A percentile compares a stretch with the other conserved stretches of the same genome.
These are phyloP conservation scores for Stellera chamaejasme DNA, from an alignment of 345 rosid species.

Conservation along the genomic window DNA sequence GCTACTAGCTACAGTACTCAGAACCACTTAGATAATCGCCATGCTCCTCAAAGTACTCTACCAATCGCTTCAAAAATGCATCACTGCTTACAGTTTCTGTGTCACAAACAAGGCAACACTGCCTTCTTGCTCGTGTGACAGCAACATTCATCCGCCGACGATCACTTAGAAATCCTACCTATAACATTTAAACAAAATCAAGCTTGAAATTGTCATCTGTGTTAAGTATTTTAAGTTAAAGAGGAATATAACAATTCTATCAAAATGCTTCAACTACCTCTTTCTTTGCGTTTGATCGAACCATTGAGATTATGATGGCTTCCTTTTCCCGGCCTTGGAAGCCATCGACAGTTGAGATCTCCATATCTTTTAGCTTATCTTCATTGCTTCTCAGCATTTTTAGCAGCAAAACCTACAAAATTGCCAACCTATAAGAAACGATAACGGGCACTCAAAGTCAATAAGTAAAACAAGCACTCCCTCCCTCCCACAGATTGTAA, in stretches of 20 bases:
- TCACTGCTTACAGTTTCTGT: constrained; percentile 74
- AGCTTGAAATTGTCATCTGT: constrained; percentile 6
- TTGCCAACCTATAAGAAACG: constrained; percentile 10
- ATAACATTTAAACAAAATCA: constrained; percentile 5
- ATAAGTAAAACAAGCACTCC: not conserved
- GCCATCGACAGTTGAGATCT: constrained; percentile 93
- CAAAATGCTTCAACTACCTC: constrained; percentile 39
- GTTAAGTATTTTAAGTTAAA: not conserved
- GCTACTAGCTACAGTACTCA: constrained; percentile 46
- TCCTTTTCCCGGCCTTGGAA: constrained; percentile 98
- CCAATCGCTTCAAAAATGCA: constrained; percentile 62
- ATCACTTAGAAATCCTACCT: constrained; percentile 87
- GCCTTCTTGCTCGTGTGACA: constrained; percentile 88
- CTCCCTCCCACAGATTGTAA: too few relatives aligned
- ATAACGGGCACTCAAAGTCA: not conserved
- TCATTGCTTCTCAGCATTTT: constrained; percentile 65
- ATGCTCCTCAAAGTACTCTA: constrained; percentile 85
- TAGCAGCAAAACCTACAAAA: constrained; percentile 58
- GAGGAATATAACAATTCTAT: not conserved
- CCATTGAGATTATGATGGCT: constrained; percentile 93
- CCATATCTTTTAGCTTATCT: constrained; percentile 68
- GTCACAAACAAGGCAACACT: constrained; percentile 86
- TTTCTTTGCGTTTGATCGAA: constrained; percentile 80
- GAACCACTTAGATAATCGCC: constrained; percentile 91
- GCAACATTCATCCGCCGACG: constrained; percentile 92